Evolutionary conservation across 208 protist genomes (phyloP), one percentile per base, ranked within the genome.

Genomic region (Crithidia acanthocephali): DNA sequence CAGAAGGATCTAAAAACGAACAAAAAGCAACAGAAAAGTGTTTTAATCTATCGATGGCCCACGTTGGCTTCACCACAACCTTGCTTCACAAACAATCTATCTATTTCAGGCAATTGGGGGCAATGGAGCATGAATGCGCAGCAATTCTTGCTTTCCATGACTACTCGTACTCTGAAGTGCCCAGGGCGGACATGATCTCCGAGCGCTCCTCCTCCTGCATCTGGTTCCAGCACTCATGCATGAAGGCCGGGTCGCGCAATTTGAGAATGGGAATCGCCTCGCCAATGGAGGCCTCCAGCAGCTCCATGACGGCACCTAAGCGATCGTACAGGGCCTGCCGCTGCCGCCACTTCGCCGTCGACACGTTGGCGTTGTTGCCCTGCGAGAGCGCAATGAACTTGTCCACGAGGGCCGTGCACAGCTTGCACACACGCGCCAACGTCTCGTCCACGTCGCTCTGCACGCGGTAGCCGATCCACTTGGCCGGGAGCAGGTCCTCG

Each of bases 351-450:
- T 92, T 90, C n/a, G 87, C 69, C 4, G 92, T 95, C 4, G 92
- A 95, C 20, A 86, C 76, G 53, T 78, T 93, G 0, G 86, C 88
- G 62, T 88, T 91, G 72, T 95, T 81, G 27, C 87, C 86, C 48
- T 85, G 75, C 11, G 88, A 92, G 20, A 94, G 82, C 8, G 69
- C 60, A n/a, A 97, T 85, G 67, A 95, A 94, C 50, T 82, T 80
- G 65, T 97, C 88, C 6, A 94, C 92, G 10, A 97, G 82, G 0
- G 90, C 90, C 11, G 92, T 97, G 74, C 92, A 97, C 59, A 97
- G 83, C 76, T 83, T 90, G 66, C 92, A 97, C 35, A 97, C 90
- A 11, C 86, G 77, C n/a, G 92, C 88, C 57, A 97, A 74, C 57
- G 88, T 92, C 71, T 93, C 90, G 68, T 97, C 92, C 18, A 94